Evolutionary conservation across 345 rosid species (phyloP).

Genomic region (Linum trigynum): DNA sequence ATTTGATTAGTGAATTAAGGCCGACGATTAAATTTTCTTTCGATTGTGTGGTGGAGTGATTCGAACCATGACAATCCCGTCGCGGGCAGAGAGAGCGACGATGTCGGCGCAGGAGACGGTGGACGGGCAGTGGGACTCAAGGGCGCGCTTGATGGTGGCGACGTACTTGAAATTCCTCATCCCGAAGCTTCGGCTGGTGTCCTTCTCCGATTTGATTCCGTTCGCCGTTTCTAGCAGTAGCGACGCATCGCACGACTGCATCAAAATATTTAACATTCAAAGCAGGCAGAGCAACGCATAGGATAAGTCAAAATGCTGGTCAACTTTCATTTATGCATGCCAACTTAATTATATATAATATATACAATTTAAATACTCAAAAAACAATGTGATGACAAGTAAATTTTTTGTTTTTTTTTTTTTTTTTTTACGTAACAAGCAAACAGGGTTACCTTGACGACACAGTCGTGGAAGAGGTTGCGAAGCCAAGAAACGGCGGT

Average conservation of each 20-base stretch:
- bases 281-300: too few species aligned
- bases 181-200: slow-evolving; percentile 58
- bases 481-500: slow-evolving; percentile 88
- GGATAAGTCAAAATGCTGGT: not conserved
- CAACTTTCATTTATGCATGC: not conserved
- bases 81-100: slow-evolving; percentile 76
- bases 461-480: slow-evolving; percentile 86
- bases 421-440: too few species aligned
- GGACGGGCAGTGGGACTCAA: slow-evolving; percentile 59
- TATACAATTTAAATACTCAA: not conserved
- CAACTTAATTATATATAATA: not conserved
- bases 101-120: slow-evolving; percentile 83
- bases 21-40: not conserved
- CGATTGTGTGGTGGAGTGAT: too few species aligned
- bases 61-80: slow-evolving; percentile 60
- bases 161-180: slow-evolving; percentile 86
- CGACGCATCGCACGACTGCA: slow-evolving; percentile 78
- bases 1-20: not conserved
- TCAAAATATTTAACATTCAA: not conserved
- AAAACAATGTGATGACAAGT: not conserved
- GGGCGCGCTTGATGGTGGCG: slow-evolving; percentile 56
- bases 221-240: slow-evolving; percentile 43
- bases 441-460: slow-evolving; percentile 32
- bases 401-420: too few species aligned
- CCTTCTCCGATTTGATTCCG: slow-evolving; percentile 55